These are phyloP conservation scores for Leucaena leucocephala DNA, from an alignment of 306 rosid species.

Conservation along the genomic window DNA sequence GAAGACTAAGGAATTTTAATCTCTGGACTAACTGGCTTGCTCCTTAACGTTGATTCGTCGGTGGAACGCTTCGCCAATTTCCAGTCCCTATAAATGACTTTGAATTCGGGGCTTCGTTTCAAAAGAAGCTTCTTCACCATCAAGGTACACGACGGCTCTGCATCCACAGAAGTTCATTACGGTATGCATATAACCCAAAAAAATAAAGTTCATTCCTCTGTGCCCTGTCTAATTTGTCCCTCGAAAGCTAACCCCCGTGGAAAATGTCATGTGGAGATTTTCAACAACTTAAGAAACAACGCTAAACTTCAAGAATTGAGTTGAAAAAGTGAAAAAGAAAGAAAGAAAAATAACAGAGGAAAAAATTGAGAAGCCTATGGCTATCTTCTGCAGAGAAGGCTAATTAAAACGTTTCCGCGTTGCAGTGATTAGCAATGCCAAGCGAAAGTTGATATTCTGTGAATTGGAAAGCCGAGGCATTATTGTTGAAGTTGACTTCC, in stretches of 20 bases:
- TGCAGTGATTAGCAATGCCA: slow-evolving; percentile 23
- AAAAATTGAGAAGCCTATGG: slow-evolving; percentile 65
- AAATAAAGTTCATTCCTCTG: too few relatives aligned
- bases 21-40: slow-evolving; percentile 38
- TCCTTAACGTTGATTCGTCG: slow-evolving; percentile 35
- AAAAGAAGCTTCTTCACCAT: slow-evolving; percentile 25
- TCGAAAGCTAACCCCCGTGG: too few relatives aligned
- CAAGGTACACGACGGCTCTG: slow-evolving; percentile 56
- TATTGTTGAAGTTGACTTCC: slow-evolving; percentile 74
- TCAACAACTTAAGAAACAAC: too few relatives aligned
- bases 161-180: too few relatives aligned
- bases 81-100: not conserved
- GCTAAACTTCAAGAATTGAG: too few relatives aligned
- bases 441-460: too few relatives aligned
- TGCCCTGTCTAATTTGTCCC: too few relatives aligned
- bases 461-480: slow-evolving; percentile 80
- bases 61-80: not conserved
- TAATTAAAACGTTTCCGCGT: slow-evolving; percentile 50
- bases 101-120: slow-evolving; percentile 37
- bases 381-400: slow-evolving; percentile 62
- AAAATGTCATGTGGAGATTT: too few relatives aligned
- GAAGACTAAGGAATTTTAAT: not conserved
- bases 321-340: too few relatives aligned
- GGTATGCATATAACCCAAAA: too few relatives aligned
- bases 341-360: too few relatives aligned